A percentile compares a stretch with the other conserved stretches of the same genome.
phyloP scores from a whole-genome alignment of 805 yeast species.

The Komagataella kurtzmanii region DNA sequence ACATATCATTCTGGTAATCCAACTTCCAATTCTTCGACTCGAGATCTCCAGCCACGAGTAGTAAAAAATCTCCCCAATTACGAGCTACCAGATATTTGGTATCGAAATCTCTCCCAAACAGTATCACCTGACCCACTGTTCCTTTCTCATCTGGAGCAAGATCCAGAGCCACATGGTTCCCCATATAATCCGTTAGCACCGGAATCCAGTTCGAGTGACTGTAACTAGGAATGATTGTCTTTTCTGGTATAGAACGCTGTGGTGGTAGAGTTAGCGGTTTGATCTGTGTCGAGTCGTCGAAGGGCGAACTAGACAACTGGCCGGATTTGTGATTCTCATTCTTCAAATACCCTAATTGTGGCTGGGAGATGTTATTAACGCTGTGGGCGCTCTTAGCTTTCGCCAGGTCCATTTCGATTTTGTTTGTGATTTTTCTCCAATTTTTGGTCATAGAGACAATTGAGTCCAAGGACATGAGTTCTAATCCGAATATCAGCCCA shows the following conservation, averaged over 20 bases:
- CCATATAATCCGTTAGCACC: constrained; percentile 69
- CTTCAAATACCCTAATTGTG: constrained; percentile 10
- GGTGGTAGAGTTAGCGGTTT: constrained; percentile 27
- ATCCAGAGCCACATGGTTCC: constrained; percentile 83
- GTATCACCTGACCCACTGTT: constrained; percentile 71
- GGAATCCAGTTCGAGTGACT: constrained; percentile 88
- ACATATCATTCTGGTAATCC: constrained; percentile 45
- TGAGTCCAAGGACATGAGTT: constrained; percentile 65
- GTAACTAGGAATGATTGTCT: constrained; percentile 50
- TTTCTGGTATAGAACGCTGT: constrained; percentile 63
- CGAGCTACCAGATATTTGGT: constrained; percentile 71
- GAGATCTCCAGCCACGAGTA: constrained; percentile 70
- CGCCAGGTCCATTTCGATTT: constrained; percentile 15
- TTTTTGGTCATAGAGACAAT: constrained; percentile 63
- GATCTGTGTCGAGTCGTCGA: constrained; percentile 12
- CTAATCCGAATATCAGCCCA: constrained; percentile 68
- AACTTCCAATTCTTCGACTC: constrained; percentile 64
- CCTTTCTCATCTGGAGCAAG: constrained; percentile 67
- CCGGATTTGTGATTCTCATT: constrained; percentile 2
- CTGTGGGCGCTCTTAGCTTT: constrained; percentile 6
- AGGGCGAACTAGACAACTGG: background rate
- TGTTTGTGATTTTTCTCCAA: constrained; percentile 65
- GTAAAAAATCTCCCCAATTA: constrained; percentile 78
- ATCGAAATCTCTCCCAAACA: constrained; percentile 87
- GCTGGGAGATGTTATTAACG: constrained; percentile 5